A percentile compares a stretch with the other conserved stretches of the same genome.
These are phyloP conservation scores for Helicocarpus griseus DNA, from an alignment of 2,329 filamentous ascomycete species.

Conservation along the genomic window DNA sequence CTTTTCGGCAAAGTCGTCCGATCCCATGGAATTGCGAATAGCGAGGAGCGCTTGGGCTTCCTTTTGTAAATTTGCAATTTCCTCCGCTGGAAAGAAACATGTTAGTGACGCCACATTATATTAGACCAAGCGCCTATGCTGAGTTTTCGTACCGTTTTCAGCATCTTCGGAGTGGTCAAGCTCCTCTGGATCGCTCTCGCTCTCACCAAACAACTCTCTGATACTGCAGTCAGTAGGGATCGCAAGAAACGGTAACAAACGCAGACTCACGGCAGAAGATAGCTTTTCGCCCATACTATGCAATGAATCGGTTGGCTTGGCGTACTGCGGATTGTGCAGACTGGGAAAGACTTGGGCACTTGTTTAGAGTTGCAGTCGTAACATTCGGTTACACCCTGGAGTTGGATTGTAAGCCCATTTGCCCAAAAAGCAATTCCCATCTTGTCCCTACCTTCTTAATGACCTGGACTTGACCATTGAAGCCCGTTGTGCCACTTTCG, in stretches of 20 bases:
- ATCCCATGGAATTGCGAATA: conserved; percentile 73
- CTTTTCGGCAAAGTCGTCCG: conserved; percentile 61
- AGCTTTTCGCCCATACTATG: conserved; percentile 98
- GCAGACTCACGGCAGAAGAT: conserved; percentile 61
- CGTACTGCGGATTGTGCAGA: conserved; percentile 94
- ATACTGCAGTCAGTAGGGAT: conserved; percentile 18
- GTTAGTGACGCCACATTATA: neutral
- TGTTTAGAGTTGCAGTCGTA: conserved; percentile 92
- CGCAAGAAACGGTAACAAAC: neutral
- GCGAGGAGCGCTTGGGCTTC: conserved; percentile 76
- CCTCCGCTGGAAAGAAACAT: conserved; percentile 45
- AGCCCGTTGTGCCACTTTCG: conserved; percentile 94
- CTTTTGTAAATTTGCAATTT: conserved; percentile 77
- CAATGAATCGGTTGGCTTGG: conserved; percentile 96
- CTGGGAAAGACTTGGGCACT: conserved; percentile 82
- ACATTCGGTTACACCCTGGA: conserved; percentile 70
- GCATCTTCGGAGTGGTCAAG: conserved; percentile 71
- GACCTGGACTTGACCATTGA: conserved; percentile 94
- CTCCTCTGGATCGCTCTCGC: conserved; percentile 71
- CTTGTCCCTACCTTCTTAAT: conserved; percentile 61
- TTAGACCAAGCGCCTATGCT: neutral
- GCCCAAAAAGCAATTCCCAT: neutral
- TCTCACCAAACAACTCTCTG: conserved; percentile 79
- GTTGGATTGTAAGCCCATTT: conserved; percentile 8
- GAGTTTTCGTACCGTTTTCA: conserved; percentile 57